These are phyloP conservation scores for Microthyrium microscopicum DNA, from an alignment of 2,329 filamentous ascomycete species.

Conservation along the genomic window DNA sequence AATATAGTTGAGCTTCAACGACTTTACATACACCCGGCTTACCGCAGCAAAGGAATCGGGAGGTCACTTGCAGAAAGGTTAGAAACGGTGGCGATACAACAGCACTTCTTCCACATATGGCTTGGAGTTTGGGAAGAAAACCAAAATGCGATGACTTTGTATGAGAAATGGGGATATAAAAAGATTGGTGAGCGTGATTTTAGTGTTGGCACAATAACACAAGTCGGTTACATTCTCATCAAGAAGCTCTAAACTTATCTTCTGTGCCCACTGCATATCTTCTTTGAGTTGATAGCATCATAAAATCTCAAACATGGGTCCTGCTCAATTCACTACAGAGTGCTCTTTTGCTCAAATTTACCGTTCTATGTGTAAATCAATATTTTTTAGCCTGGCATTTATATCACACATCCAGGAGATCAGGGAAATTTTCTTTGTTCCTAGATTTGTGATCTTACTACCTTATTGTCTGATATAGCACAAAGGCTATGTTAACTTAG, in stretches of 20 bases:
- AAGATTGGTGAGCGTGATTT: conserved; percentile 27
- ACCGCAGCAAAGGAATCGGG: conserved; percentile 25
- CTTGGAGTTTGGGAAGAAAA: conserved; percentile 34
- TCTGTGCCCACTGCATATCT: too few species aligned
- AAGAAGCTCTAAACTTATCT: conserved; percentile 16
- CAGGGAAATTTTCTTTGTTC: too few species aligned
- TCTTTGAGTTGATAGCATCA: too few species aligned
- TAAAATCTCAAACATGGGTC: too few species aligned
- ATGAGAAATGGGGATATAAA: conserved; percentile 25
- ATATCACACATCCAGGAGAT: too few species aligned
- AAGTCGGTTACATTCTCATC: conserved; percentile 27
- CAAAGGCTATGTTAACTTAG: too few species aligned
- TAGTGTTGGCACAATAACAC: conserved; percentile 23
- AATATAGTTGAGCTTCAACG: conserved; percentile 26
- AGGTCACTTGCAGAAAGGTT: conserved; percentile 13
- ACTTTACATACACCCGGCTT: conserved; percentile 22
- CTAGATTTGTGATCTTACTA: too few species aligned
- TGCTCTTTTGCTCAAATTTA: too few species aligned
- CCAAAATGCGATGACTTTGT: conserved; percentile 20
- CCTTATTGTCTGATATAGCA: too few species aligned
- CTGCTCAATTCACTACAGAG: too few species aligned
- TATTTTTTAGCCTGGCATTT: too few species aligned
- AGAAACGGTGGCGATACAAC: conserved; percentile 17
- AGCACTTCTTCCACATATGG: conserved; percentile 26
- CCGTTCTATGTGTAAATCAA: too few species aligned